Evolutionary conservation across 2,329 filamentous ascomycete genomes (phyloP).

Genomic region (Xylaria sp.): DNA sequence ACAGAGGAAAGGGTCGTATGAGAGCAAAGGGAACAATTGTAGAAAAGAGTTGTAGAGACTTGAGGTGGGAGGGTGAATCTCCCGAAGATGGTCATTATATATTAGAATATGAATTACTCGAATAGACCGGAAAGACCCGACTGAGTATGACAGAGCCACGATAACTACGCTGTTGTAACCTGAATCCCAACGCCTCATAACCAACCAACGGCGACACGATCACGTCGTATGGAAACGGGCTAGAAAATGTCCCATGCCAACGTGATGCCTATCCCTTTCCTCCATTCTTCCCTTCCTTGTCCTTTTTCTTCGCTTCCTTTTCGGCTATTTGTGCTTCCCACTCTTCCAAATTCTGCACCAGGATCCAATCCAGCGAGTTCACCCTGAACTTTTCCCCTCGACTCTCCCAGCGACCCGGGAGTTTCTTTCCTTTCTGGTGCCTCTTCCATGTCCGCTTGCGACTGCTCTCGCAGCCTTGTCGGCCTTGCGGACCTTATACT

Average conservation of each 20-base stretch:
- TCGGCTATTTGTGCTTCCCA: conserved; percentile 36
- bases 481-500: conserved; percentile 39
- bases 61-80: not conserved
- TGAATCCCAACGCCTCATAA: not conserved
- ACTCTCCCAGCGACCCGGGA: conserved; percentile 31
- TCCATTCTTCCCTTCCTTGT: conserved; percentile 35
- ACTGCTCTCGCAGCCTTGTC: conserved; percentile 36
- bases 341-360: conserved; percentile 41
- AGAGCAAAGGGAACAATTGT: not conserved
- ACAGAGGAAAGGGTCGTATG: not conserved
- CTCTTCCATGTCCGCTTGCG: conserved; percentile 46
- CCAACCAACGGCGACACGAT: not conserved
- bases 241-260: not conserved
- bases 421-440: conserved; percentile 42
- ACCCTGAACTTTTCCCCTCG: conserved; percentile 31
- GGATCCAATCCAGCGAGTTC: conserved; percentile 38
- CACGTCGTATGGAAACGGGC: not conserved
- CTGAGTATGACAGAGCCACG: not conserved
- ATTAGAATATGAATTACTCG: no score
- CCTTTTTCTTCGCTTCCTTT: conserved; percentile 38
- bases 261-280: conserved; percentile 15
- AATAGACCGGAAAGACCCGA: not conserved
- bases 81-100: not conserved
- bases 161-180: not conserved
- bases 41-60: not conserved